phyloP scores from a whole-genome alignment of 257 asterid species.

The Eucommia ulmoides region DNA sequence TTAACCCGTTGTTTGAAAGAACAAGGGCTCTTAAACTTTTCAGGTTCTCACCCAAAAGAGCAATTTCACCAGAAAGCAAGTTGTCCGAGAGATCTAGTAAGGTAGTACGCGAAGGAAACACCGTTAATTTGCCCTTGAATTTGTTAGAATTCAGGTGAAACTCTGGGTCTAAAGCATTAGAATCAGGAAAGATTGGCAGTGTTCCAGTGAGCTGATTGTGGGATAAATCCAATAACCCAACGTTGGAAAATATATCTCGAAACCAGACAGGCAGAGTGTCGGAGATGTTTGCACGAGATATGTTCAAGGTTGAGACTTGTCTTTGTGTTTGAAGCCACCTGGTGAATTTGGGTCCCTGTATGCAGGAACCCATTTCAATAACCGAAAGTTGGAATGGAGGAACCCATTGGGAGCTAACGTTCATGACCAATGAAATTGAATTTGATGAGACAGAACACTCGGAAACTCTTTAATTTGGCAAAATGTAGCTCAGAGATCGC shows the following conservation, averaged over 20 bases:
- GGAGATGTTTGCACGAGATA: constrained; percentile 12
- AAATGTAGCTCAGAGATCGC: too few relatives aligned
- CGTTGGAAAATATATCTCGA: constrained; percentile 1
- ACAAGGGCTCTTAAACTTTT: constrained; percentile 2
- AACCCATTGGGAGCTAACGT: constrained; percentile 13
- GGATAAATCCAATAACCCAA: constrained; percentile 11
- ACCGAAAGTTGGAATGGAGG: constrained; percentile 15
- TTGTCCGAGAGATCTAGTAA: constrained; percentile 9
- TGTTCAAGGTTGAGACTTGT: background rate
- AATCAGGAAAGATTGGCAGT: constrained; percentile 10
- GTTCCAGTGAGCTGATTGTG: constrained; percentile 9
- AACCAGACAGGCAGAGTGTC: constrained; percentile 17
- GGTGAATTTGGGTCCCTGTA: constrained; percentile 12
- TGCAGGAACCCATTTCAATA: constrained; percentile 9
- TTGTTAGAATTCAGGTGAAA: constrained; percentile 8
- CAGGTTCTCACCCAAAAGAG: background rate
- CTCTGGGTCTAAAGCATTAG: background rate
- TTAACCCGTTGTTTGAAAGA: constrained; percentile 6
- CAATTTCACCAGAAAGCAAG: constrained; percentile 8
- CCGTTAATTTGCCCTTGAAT: constrained; percentile 7
- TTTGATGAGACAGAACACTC: too few relatives aligned
- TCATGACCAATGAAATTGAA: constrained; percentile 2
- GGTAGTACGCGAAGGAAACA: constrained; percentile 5
- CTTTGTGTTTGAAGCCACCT: constrained; percentile 15
- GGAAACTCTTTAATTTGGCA: too few relatives aligned